These are phyloP conservation scores for sunflower (Helianthus annuus) DNA, from an alignment of 129 eudicot species.

Conservation along the genomic window DNA sequence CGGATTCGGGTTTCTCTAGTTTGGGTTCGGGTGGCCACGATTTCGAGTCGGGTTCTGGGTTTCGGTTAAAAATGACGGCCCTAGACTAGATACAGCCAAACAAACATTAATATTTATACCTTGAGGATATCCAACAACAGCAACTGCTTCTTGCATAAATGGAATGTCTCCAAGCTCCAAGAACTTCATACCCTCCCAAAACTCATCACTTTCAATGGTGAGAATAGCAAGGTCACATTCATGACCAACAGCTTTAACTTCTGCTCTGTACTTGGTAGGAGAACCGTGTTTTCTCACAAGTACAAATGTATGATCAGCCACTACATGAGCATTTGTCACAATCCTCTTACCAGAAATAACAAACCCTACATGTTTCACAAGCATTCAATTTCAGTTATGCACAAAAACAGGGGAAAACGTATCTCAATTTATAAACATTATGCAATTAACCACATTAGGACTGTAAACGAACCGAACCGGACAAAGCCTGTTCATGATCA, in stretches of 20 bases:
- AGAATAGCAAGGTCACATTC: constrained; percentile 97
- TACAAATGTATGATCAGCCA: constrained; percentile 95
- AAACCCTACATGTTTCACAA: constrained; percentile 57
- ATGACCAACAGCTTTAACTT: constrained; percentile 91
- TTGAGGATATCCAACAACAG: constrained; percentile 99
- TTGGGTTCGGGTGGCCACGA: no score
- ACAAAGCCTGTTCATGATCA: no score
- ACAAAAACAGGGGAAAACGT: neutral
- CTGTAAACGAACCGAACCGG: no score
- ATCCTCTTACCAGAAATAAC: constrained; percentile 90
- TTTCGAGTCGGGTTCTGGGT: no score
- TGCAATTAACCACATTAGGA: no score
- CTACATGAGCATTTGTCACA: constrained; percentile 97
- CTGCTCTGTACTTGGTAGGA: constrained; percentile 87
- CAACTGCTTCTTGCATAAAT: constrained; percentile 88
- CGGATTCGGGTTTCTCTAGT: no score
- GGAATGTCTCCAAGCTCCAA: constrained; percentile 94
- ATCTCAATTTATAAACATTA: no score
- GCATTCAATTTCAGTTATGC: neutral
- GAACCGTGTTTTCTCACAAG: constrained; percentile 97
- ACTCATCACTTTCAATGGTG: constrained; percentile 76
- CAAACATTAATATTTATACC: constrained; percentile 35
- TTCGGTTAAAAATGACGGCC: no score
- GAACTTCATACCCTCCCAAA: constrained; percentile 90
- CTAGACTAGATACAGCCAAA: no score